Evolutionary conservation across 192 early-diverging fungal genomes (phyloP).

Genomic region (Coemansia reversa): DNA sequence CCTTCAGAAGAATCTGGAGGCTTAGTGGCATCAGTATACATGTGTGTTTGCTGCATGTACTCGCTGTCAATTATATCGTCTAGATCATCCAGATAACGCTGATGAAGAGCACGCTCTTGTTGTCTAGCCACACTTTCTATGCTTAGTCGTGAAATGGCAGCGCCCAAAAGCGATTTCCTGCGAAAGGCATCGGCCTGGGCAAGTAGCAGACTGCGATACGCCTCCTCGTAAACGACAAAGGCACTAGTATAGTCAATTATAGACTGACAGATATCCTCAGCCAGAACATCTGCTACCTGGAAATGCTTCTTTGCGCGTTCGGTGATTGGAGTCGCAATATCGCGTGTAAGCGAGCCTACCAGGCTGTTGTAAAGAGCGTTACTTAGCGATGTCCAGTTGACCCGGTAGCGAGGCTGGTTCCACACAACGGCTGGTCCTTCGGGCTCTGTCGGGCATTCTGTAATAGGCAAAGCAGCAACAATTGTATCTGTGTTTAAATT

Average conservation of each 20-base stretch:
- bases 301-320: constrained; percentile 4
- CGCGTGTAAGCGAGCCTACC: constrained; percentile 23
- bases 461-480: background rate
- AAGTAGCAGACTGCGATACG: constrained; percentile 28
- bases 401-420: constrained; percentile 42
- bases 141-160: constrained; percentile 28
- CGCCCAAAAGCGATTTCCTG: constrained; percentile 13
- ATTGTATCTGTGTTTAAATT: background rate
- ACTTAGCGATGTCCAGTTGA: constrained; percentile 46
- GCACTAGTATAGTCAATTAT: constrained; percentile 42
- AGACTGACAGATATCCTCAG: constrained; percentile 29
- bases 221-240: constrained; percentile 42
- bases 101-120: constrained; percentile 35
- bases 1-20: background rate
- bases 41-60: constrained; percentile 14
- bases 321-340: constrained; percentile 11
- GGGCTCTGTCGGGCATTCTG: background rate
- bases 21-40: background rate
- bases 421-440: constrained; percentile 23
- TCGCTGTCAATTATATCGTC: constrained; percentile 33
- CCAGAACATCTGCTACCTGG: constrained; percentile 15
- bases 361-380: constrained; percentile 38
- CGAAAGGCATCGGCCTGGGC: constrained; percentile 44
- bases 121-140: constrained; percentile 32
- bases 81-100: constrained; percentile 39